Conservation (phyloP, 2,329 filamentous ascomycete genomes). For the Coleophoma crateriformis region DNA sequence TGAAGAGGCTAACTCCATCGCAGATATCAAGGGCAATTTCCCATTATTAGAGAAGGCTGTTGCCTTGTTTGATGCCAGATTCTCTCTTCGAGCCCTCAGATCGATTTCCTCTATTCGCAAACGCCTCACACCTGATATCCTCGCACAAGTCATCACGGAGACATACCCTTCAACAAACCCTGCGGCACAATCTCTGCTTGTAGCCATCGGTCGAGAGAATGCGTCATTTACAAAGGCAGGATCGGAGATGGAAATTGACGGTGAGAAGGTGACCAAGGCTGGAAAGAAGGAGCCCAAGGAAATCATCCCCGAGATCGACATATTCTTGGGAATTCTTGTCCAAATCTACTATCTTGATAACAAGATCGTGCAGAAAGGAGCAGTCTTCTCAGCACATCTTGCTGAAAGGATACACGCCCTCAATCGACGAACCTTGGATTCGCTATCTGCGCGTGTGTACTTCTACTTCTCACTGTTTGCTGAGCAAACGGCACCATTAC, state of each 20-base stretch:
- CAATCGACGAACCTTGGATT: conserved; percentile 91
- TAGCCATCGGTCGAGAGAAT: conserved; percentile 62
- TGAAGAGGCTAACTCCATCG: conserved; percentile 3
- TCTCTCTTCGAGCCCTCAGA: conserved; percentile 86
- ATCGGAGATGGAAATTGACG: conserved; percentile 70
- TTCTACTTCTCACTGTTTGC: conserved; percentile 97
- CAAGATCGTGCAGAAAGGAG: conserved; percentile 74
- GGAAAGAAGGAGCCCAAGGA: conserved; percentile 66
- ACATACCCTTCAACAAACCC: conserved; percentile 61
- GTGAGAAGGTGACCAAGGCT: conserved; percentile 54
- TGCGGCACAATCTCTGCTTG: conserved; percentile 65
- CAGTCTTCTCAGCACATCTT: conserved; percentile 77
- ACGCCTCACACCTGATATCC: conserved; percentile 74
- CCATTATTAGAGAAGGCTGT: conserved; percentile 87
- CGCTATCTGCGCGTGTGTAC: conserved; percentile 90
- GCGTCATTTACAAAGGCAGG: conserved; percentile 54
- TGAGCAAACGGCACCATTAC: conserved; percentile 81
- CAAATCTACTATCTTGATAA: conserved; percentile 87
- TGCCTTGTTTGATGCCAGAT: conserved; percentile 87
- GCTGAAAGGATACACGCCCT: conserved; percentile 80
- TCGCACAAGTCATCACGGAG: conserved; percentile 75
- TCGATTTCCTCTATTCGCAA: conserved; percentile 96
- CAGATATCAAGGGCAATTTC: conserved; percentile 96
- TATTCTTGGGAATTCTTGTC: conserved; percentile 79
- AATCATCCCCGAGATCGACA: conserved; percentile 77